A percentile compares a stretch with the other conserved stretches of the same genome.
phyloP scores from a whole-genome alignment of 768 basidiomycete species.

The Kwoniella newhampshirensis region DNA sequence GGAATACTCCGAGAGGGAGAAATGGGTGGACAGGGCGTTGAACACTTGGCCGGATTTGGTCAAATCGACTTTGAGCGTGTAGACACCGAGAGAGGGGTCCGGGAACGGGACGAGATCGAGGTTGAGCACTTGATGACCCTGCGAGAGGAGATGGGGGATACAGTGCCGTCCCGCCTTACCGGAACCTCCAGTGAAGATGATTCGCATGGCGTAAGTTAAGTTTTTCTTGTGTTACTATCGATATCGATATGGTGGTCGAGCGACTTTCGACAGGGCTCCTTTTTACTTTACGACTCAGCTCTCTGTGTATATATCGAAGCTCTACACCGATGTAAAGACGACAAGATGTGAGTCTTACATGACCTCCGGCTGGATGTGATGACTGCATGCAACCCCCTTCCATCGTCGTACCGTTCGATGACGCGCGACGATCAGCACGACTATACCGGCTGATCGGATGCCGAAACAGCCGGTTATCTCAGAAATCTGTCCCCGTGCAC shows the following conservation, averaged over 20 bases:
- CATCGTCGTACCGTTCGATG: too few species aligned
- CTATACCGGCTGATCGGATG: too few species aligned
- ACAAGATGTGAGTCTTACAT: too few species aligned
- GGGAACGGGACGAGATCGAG: conserved; percentile 46
- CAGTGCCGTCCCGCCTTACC: conserved; percentile 50
- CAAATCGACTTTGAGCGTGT: conserved; percentile 49
- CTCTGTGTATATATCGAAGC: too few species aligned
- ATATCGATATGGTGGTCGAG: conserved; percentile 2
- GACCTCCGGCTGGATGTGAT: too few species aligned
- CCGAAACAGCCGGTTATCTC: too few species aligned
- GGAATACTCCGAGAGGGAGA: conserved; percentile 43
- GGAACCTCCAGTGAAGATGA: conserved; percentile 50
- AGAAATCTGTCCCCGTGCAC: too few species aligned
- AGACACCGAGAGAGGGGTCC: conserved; percentile 35
- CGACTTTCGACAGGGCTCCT: too few species aligned
- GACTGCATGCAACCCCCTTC: too few species aligned
- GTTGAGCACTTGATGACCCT: conserved; percentile 50
- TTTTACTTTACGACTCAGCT: too few species aligned
- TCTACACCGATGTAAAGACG: too few species aligned
- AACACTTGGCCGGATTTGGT: conserved; percentile 50
- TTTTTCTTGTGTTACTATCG: background rate
- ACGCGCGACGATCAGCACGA: too few species aligned
- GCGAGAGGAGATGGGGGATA: conserved; percentile 47
- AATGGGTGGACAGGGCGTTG: conserved; percentile 46
- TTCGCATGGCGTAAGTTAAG: conserved; percentile 22